A percentile compares a stretch with the other conserved stretches of the same genome.
Evolutionary conservation across 2,329 filamentous ascomycete genomes (phyloP).

Genomic region (Neodidymelliopsis sp.): DNA sequence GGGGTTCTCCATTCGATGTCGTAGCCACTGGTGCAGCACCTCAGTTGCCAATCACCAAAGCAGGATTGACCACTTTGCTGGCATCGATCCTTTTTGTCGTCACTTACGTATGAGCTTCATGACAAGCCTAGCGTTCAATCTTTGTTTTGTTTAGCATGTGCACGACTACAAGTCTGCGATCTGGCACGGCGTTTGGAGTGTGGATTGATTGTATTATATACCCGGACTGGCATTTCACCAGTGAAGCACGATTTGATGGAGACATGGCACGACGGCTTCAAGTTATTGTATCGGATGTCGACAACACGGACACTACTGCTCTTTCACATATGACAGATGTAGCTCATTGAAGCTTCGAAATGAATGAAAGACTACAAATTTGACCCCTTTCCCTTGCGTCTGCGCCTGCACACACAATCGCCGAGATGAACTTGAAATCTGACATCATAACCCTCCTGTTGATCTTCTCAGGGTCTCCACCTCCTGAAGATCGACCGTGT

Average conservation of each 20-base stretch:
- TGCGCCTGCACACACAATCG: not conserved
- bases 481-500: conserved; percentile 13
- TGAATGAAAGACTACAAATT: conserved; percentile 4
- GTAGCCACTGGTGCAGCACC: conserved; percentile 30
- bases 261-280: no score
- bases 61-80: not conserved
- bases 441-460: conserved; percentile 2
- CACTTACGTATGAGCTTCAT: not conserved
- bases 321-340: not conserved
- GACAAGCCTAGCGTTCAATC: not conserved
- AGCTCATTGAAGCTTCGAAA: conserved; percentile 1
- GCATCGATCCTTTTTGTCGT: not conserved
- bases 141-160: conserved; percentile 7
- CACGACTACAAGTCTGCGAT: conserved; percentile 2
- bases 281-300: no score
- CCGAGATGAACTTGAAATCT: no score
- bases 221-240: conserved; percentile 21
- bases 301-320: not conserved
- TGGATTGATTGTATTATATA: conserved; percentile 39
- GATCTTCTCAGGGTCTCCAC: not conserved
- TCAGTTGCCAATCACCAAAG: conserved; percentile 12
- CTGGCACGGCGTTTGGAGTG: conserved; percentile 22
- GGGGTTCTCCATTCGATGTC: conserved; percentile 57
- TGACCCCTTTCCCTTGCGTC: not conserved
- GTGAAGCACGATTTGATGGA: not conserved